phyloP scores from a whole-genome alignment of 495 filamentous ascomycete genomes.

The Filosporella fistucella region DNA sequence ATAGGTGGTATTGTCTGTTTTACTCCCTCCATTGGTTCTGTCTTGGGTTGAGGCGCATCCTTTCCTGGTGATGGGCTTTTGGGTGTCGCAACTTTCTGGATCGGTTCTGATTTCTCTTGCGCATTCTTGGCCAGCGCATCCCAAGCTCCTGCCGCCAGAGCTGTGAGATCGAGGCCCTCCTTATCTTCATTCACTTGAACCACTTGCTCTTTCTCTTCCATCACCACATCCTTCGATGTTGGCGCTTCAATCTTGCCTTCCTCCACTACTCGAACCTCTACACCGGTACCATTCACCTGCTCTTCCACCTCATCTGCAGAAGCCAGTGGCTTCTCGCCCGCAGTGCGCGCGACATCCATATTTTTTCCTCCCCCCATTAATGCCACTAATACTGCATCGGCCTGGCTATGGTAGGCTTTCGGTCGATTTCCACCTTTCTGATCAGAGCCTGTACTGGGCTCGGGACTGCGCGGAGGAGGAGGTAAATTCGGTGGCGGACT shows the following conservation, averaged over 20 bases:
- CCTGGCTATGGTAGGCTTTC: slow-evolving; percentile 27
- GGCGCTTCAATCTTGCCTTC: slow-evolving; percentile 7
- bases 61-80: slow-evolving; percentile 14
- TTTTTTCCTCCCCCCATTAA: slow-evolving; percentile 45
- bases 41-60: slow-evolving; percentile 16
- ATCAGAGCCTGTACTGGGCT: slow-evolving; percentile 9
- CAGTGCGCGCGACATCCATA: slow-evolving; percentile 39
- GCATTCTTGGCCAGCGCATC: slow-evolving; percentile 20
- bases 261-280: slow-evolving; percentile 20
- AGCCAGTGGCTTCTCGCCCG: slow-evolving; percentile 32
- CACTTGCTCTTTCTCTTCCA: slow-evolving; percentile 16
- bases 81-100: slow-evolving; percentile 17
- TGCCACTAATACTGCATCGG: slow-evolving; percentile 50
- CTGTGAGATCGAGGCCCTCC: slow-evolving; percentile 15
- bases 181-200: slow-evolving; percentile 23
- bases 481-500: slow-evolving; percentile 18
- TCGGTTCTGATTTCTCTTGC: slow-evolving; percentile 18
- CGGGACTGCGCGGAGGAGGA: slow-evolving; percentile 10
- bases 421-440: slow-evolving; percentile 13
- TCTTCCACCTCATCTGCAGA: slow-evolving; percentile 38
- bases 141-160: slow-evolving; percentile 19
- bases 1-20: slow-evolving; percentile 20
- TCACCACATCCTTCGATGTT: too few species aligned
- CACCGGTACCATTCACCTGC: slow-evolving; percentile 25
- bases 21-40: slow-evolving; percentile 22